Evolutionary conservation across 495 filamentous ascomycete species (phyloP), one percentile per base, ranked within the genome.

Genomic region (Elasticomyces elasticus): DNA sequence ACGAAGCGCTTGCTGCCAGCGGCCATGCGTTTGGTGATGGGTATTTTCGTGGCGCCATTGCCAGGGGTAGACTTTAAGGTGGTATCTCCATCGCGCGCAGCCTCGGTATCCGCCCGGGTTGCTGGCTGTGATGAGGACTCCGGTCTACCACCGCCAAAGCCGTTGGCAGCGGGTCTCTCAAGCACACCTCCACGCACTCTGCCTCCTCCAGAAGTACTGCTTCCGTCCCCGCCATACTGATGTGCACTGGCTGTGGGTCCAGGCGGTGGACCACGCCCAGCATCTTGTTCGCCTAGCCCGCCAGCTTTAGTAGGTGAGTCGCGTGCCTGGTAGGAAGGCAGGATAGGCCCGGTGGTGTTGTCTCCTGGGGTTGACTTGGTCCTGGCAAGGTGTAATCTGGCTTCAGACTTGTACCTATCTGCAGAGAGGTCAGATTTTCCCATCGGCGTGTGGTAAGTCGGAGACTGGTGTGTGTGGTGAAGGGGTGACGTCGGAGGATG

Each of bases 101-200:
- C 63, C 44, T 62, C 71, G 70, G 76, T 68, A 72, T 77, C 62
- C 71, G 75, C 68, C 74, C 77, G 71, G 75, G 75, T 62, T 63
- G 68, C 71, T 64, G 70, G 63, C 60, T 70, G 70, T 61, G 70
- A 67, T 50, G 58, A 33, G 37, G 55, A 62, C 25, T 62, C n/a
- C 35, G 63, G 61, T 58, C 55, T 65, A 35, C 66, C 64, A 50
- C 71, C 66, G 38, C 59, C 68, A 45, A 62, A 54, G 57, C 61
- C 56, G 56, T 69, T 63, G 27, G 40, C 13, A 43, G 66, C 71
- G 54, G 58, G 24, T 43, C 13, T 19, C 52, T 51, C 52, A 45
- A 25, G 26, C 55, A 35, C 10, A 41, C 50, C 31, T 23, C 25
- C 24, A 35, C 41, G 12, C 6, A n/a, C 44, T 59, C 56, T 30